These are phyloP conservation scores for Angomonas desouzai DNA, from an alignment of 208 protist genomes.

Conservation along the genomic window DNA sequence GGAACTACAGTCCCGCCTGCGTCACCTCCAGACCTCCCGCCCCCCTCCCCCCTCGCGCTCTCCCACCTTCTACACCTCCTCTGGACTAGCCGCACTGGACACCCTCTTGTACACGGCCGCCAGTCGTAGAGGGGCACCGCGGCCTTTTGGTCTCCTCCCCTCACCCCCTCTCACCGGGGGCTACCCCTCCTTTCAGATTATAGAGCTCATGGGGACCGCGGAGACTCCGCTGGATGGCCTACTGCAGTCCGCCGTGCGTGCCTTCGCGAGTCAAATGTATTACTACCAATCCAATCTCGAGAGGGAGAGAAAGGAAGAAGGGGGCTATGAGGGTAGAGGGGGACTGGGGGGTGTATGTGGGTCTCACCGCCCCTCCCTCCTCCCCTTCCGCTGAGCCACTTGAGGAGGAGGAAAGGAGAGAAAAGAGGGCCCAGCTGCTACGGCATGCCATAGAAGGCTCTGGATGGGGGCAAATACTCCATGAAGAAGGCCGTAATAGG, in stretches of 20 bases:
- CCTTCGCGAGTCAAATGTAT: neutral
- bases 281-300: no score
- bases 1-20: neutral
- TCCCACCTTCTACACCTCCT: neutral
- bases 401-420: neutral
- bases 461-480: neutral
- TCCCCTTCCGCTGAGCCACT: neutral
- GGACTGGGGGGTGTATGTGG: neutral
- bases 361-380: neutral
- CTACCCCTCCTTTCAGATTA: neutral
- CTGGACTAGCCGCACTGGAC: neutral
- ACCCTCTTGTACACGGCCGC: neutral
- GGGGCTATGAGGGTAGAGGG: neutral
- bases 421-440: neutral
- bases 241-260: neutral
- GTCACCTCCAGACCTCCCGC: constrained; percentile 5
- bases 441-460: neutral
- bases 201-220: neutral
- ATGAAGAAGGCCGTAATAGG: no score
- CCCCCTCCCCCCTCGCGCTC: neutral
- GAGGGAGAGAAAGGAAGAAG: no score
- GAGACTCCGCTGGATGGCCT: neutral
- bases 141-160: neutral
- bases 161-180: neutral
- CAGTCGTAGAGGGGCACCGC: neutral